Evolutionary conservation across 1,284 basidiomycete genomes (phyloP).

Genomic region (Rhodotorula sp.): DNA sequence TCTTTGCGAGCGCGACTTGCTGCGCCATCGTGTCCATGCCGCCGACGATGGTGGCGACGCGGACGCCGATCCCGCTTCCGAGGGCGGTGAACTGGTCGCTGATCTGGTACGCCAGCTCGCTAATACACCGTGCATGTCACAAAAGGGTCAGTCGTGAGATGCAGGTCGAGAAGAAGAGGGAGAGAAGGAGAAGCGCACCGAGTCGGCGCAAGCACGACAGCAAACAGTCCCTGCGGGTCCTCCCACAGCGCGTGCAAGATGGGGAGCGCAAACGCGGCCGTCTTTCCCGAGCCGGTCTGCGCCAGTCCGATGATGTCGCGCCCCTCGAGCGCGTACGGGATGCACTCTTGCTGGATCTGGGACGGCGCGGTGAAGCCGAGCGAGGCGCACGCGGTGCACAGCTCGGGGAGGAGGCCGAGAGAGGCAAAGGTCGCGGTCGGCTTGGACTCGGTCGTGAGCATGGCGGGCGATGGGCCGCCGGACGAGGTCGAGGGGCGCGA

Average conservation of each 20-base stretch:
- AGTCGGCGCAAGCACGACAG: conserved; percentile 91
- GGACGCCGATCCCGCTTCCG: conserved; percentile 89
- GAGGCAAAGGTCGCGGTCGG: conserved; percentile 54
- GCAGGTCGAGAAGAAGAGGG: not conserved
- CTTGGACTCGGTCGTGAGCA: conserved; percentile 18
- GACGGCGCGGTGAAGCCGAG: conserved; percentile 86
- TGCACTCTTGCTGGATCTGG: conserved; percentile 84
- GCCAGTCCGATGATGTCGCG: conserved; percentile 97
- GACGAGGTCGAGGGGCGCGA: conserved; percentile 3
- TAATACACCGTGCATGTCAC: conserved; percentile 27
- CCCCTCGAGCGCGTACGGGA: conserved; percentile 86
- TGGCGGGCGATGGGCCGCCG: not conserved
- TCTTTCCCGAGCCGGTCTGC: conserved; percentile 96
- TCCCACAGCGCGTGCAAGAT: conserved; percentile 96
- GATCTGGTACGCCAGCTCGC: conserved; percentile 98
- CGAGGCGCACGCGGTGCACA: conserved; percentile 80
- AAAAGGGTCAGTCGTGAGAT: not conserved
- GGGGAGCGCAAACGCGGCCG: conserved; percentile 93
- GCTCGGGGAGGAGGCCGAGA: conserved; percentile 84
- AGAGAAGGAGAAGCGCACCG: conserved; percentile 52
- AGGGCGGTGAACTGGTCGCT: conserved; percentile 92
- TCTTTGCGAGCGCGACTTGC: conserved; percentile 87
- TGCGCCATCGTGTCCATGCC: conserved; percentile 95
- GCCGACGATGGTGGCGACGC: conserved; percentile 89
- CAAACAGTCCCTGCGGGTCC: conserved; percentile 89